Base-by-base conservation (phyloP, 139 green algal species). In the Coelastrella sp. region DNA sequence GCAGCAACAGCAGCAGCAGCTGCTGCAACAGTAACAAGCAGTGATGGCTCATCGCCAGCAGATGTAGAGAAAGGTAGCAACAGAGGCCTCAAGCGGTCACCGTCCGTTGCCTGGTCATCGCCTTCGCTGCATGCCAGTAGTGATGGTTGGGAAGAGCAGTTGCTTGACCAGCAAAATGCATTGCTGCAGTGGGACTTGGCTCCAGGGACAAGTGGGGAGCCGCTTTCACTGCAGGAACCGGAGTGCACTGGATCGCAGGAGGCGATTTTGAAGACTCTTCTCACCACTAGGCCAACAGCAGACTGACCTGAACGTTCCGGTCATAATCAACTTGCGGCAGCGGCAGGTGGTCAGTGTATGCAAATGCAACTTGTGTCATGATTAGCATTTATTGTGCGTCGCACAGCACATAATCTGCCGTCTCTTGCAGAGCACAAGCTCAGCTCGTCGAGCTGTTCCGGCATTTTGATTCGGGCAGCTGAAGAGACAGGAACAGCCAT, bases 81-180 rank as follows among this genome's bases (percentile, higher is more conserved):
- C 11, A 17, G 49, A 56, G 84, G 49, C 11, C 19, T 88, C 7
- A 88, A 88, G 35, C 66, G 84, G 6, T 88, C 84, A 7, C 10
- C 9, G 19, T 88, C 84, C 24, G 65, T 86, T 17, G 61, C 76
- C 22, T 86, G 76, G 61, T 84, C 61, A 4, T 79, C 87, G 14
- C 20, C 75, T 6, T 49, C 76, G 6, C 22, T 83, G 73, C 72
- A 89, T 74, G 58, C 72, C 6, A 89, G 73, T 35, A 76, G 73
- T 59, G 73, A 75, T 49, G 85, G 63, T 4, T 59, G 17, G 22
- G 24, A 59, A 25, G 25, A 57, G 6, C 9, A 89, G 72, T 57
- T 84, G 85, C 85, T 63, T 0, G 9, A n/a, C 49, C 58, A 73
- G 58, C 58, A 73, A 8, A 22, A 58, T 20, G 8, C 57, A 61